Base-by-base conservation (phyloP, 73 alveolate genomes). In the Breviolum minutum region DNA sequence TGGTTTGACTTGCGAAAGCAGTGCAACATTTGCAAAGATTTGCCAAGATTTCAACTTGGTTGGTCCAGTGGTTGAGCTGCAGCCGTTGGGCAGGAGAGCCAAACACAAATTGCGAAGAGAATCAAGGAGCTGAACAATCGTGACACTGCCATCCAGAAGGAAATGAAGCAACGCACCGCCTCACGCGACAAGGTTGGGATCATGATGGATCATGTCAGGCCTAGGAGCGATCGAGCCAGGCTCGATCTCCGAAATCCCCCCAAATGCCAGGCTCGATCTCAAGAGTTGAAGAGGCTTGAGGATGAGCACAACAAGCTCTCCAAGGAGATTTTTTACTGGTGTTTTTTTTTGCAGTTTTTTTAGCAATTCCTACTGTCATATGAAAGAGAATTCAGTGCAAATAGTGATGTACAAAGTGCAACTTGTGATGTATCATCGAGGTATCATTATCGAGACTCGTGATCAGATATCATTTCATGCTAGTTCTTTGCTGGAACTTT, bases 261-360 rank as follows among this genome's bases (percentile, higher is more conserved):
- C 20, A 84, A 26, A 17, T 3, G 64, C 79, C 17, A 91, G 97
- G 97, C 97, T 6, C 29, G 89, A 17, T 48, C 81, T 26, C 89
- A 71, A 64, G 97, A 71, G 79, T 62, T 74, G 90, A 91, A 91
- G 85, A 74, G 83, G 68, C 81, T 91, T 8, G 97, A 91, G 61
- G 97, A 91, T 61, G 80, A 73, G 80, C 97, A 91, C 80, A 91
- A 91, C 97, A 91, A 91, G 89, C 97, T 91, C 80, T 91, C 97
- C 90, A 91, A 91, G 97, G 97, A 91, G 62, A 8, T 16, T 10
- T 68, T 3, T 2, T 2, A 40, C 54, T 40, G 54, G 54, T 40
- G 54, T 0, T 40, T 40, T 40, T 0, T 40, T 40, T 40, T 40
- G 5, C 54, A 40, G 54, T 40, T 40, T 3, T 40, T 40, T 3